Base-by-base conservation (phyloP, 495 filamentous ascomycete genomes). In the Neurospora sp. region DNA sequence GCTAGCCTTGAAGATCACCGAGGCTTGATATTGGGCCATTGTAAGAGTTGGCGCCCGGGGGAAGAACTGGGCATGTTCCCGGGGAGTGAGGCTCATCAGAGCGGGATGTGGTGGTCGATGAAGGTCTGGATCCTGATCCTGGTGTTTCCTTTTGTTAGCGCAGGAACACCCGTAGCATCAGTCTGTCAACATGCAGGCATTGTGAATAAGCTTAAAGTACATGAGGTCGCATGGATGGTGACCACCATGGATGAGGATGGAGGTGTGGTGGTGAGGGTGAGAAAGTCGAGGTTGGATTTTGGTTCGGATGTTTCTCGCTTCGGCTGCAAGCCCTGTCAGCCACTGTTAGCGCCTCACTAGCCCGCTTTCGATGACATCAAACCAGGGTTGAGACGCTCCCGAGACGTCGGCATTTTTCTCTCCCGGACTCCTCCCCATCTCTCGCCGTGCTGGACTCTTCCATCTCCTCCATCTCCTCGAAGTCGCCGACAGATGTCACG, bases 271-370 rank as follows among this genome's bases (percentile, higher is more conserved):
- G 44, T 16, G 27, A 20, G 17, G 31, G 44, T 16, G 27, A 20
- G 17, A 20, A 71, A 65, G 53, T 65, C 2, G 31, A 35, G 53
- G 53, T 65, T 16, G 53, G 27, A 35, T 35, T 70, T 69, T 69
- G 71, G 74, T 72, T 76, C 76, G 75, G 75, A 76, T 75, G 73
- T 22, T 44, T 38, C 76, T 78, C 78, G 77, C 76, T 78, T 75
- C 76, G 73, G 74, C 65, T 72, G 22, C 3, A 22, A 20, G 71
- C 76, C 75, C 75, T 78, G 74, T 72, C 71, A 74, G 75, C 76
- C 78, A 79, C 74, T 79, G 70, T 31, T 65, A 70, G 68, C 65
- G 44, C 74, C 20, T 71, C 77, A 74, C 73, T 80, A 76, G 42
- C 72, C 73, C 76, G 27, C 73, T 73, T 75, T 73, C 68, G 76